Conservation (phyloP, 2,329 filamentous ascomycete genomes). For the Exophiala calicioides region DNA sequence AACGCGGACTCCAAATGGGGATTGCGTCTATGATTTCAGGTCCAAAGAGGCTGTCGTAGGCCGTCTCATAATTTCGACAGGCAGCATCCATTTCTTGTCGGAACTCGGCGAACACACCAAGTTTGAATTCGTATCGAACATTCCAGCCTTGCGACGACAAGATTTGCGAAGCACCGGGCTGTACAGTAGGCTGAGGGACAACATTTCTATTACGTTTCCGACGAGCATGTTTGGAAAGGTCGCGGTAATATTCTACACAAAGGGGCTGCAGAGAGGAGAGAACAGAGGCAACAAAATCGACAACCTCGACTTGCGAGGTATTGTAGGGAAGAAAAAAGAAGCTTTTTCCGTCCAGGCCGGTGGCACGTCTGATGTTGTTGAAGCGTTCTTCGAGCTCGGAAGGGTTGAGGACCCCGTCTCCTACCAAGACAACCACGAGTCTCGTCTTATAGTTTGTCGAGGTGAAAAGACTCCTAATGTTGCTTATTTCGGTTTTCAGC, state of each 20-base stretch:
- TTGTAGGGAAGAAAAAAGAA: slow-evolving; percentile 82
- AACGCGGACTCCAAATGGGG: slow-evolving; percentile 84
- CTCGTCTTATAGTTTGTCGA: slow-evolving; percentile 69
- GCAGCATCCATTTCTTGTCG: slow-evolving; percentile 89
- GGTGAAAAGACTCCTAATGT: slow-evolving; percentile 66
- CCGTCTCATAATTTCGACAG: slow-evolving; percentile 79
- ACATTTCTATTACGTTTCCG: slow-evolving; percentile 81
- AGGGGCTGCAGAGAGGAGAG: slow-evolving; percentile 71
- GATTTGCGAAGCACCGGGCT: slow-evolving; percentile 82
- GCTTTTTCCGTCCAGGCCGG: slow-evolving; percentile 77
- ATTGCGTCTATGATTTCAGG: slow-evolving; percentile 85
- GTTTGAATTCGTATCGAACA: slow-evolving; percentile 91
- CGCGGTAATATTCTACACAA: slow-evolving; percentile 86
- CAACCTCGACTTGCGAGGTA: slow-evolving; percentile 69
- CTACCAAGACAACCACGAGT: slow-evolving; percentile 75
- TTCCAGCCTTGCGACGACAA: slow-evolving; percentile 88
- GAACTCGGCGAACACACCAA: slow-evolving; percentile 87
- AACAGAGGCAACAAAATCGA: slow-evolving; percentile 71
- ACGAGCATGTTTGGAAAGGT: slow-evolving; percentile 86
- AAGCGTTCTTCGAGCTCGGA: slow-evolving; percentile 73
- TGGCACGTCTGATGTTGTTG: slow-evolving; percentile 74
- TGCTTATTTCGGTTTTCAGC: slow-evolving; percentile 82
- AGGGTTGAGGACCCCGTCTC: slow-evolving; percentile 64
- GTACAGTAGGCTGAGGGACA: slow-evolving; percentile 76
- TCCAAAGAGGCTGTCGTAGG: slow-evolving; percentile 79